These are phyloP conservation scores for Skeletonema grethae DNA, from an alignment of 108 stramenopile genomes.

Conservation along the genomic window DNA sequence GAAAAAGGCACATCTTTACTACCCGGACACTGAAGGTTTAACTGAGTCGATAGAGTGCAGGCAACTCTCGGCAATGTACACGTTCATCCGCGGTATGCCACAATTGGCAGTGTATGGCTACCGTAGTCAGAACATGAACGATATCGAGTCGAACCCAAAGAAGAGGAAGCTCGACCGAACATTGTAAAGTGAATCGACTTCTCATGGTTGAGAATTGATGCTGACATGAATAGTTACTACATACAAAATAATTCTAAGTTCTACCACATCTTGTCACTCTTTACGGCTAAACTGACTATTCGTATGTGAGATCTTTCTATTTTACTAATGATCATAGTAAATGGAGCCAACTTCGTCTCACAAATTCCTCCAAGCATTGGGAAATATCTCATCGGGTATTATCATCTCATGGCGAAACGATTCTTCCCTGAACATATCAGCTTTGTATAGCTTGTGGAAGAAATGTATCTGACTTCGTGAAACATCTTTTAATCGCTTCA, in stretches of 20 bases:
- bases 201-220: too few species aligned
- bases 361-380: conserved; percentile 47
- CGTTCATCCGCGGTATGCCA: conserved; percentile 2
- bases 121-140: background rate
- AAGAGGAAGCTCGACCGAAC: too few species aligned
- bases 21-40: background rate
- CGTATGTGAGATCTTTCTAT: too few species aligned
- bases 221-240: too few species aligned
- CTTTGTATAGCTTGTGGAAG: conserved; percentile 49
- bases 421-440: conserved; percentile 46
- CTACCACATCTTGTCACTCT: too few species aligned
- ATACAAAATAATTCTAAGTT: too few species aligned
- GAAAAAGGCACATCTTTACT: too few species aligned
- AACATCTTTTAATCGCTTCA: conserved; percentile 28
- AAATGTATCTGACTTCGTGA: conserved; percentile 54
- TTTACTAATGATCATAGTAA: too few species aligned
- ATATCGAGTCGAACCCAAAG: too few species aligned
- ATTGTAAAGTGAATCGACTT: too few species aligned
- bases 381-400: conserved; percentile 50
- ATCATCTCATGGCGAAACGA: conserved; percentile 73
- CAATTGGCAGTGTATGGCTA: background rate
- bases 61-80: background rate
- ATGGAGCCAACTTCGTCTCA: background rate
- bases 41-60: background rate
- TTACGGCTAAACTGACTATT: too few species aligned